Evolutionary conservation across 108 stramenopile species (phyloP), one percentile per base, ranked within the genome.

Genomic region (Pelagomonas calceolata): DNA sequence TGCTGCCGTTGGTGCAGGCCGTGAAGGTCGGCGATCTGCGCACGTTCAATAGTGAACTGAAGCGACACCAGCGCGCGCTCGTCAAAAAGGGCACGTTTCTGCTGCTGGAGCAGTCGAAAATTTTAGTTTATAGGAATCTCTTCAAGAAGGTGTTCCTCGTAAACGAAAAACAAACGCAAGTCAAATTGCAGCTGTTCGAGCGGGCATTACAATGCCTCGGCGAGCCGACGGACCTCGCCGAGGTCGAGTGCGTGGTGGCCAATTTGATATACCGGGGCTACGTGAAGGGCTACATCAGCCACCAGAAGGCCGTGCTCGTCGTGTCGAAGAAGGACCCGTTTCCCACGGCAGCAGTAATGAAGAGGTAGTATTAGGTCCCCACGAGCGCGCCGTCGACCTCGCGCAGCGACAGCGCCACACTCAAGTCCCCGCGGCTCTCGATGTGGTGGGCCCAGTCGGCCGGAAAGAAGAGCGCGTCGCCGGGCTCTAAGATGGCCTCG

Each of bases 161-260:
- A 16, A 33, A 87, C 30, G 88, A 84, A 0, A 88, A 82, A 30
- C 82, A 81, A 34, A 66, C 70, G 0, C 90, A 93, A 68, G 85
- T 93, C 65, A 80, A 83, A 30, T 70, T 94, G 39, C 71, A 79
- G 0, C 67, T 87, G 34, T 81, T 94, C 45, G 82, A 83, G 37
- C 82, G 80, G 35, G 81, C 85, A 33, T 85, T 93, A 71, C 82
- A 89, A 30, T 86, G 85, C 86, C 77, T 92, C 46, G 87, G 91
- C 15, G 88, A 89, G 85, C 85, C 86, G 17, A 93, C 87, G 63
- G 92, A 94, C 83, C 72, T 95, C 66, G 96, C 95, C 70, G 94
- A 95, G 86, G 82, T 95, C 14, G 94, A 97, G 73, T 97, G 96
- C 73, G 88, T 97, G 63, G 74, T 97, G 71, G 91, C 94, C n/a